These are phyloP conservation scores for Mycocentrospora acerina DNA, from an alignment of 2,329 filamentous ascomycete species.

Conservation along the genomic window DNA sequence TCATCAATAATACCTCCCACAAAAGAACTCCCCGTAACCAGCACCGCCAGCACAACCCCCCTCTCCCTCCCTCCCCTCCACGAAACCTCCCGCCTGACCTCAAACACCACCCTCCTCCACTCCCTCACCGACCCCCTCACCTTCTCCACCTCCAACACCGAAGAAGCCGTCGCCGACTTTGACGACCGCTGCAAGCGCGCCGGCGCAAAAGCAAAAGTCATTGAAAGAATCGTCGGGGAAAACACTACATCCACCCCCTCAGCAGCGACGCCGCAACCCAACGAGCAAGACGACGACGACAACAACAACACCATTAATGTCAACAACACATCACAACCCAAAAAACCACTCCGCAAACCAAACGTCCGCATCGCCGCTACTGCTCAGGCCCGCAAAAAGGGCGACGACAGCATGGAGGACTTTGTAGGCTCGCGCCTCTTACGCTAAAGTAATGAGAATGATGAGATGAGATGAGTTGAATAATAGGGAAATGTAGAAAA, in stretches of 20 bases:
- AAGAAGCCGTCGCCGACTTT: constrained; percentile 87
- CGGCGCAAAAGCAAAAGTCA: constrained; percentile 78
- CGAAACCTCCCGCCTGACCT: constrained; percentile 71
- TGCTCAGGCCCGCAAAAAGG: too few species aligned
- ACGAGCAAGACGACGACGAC: too few species aligned
- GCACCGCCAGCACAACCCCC: constrained; percentile 56
- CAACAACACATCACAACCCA: too few species aligned
- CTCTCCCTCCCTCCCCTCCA: constrained; percentile 34
- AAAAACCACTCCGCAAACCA: too few species aligned
- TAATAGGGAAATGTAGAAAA: too few species aligned
- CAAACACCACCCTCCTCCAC: constrained; percentile 74
- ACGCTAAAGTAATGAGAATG: too few species aligned
- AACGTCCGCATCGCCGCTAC: too few species aligned
- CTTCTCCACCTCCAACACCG: constrained; percentile 77
- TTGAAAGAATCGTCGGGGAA: constrained; percentile 68
- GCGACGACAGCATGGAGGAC: constrained; percentile 37
- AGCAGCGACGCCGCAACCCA: too few species aligned
- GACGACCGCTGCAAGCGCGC: constrained; percentile 86
- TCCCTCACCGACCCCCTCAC: constrained; percentile 77
- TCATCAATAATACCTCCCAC: too few species aligned
- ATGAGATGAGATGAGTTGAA: too few species aligned
- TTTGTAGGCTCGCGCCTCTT: constrained; percentile 33
- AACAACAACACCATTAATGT: too few species aligned
- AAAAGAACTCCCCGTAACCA: constrained; percentile 46
- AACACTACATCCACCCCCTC: too few species aligned